A percentile compares a stretch with the other conserved stretches of the same genome.
These are phyloP conservation scores for Chamaenerion angustifolium DNA, from an alignment of 345 rosid genomes.

Conservation along the genomic window DNA sequence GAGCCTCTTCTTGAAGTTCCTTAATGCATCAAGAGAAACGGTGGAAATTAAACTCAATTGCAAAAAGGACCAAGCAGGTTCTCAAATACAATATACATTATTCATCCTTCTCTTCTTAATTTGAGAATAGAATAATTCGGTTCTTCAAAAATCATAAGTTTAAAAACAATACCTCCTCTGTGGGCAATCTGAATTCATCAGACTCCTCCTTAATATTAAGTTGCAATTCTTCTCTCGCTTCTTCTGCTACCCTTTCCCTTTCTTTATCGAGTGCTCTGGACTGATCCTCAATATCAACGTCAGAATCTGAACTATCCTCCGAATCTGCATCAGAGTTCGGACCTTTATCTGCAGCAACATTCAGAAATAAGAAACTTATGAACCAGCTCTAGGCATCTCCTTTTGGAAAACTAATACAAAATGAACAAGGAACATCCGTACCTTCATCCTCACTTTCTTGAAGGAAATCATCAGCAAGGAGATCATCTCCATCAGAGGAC, in stretches of 20 bases:
- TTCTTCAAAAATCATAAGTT: not conserved
- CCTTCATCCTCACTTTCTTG: constrained; percentile 43
- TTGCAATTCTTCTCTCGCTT: constrained; percentile 42
- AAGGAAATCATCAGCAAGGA: constrained; percentile 46
- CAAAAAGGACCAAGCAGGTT: constrained; percentile 1
- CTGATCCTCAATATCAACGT: constrained; percentile 40
- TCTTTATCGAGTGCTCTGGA: constrained; percentile 39
- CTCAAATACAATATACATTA: too few species aligned
- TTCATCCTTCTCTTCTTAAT: too few species aligned
- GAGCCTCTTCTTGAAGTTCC: constrained; percentile 80
- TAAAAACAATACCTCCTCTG: constrained; percentile 41
- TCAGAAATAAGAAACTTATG: constrained; percentile 1
- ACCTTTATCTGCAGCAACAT: constrained; percentile 21
- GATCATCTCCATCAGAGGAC: constrained; percentile 42
- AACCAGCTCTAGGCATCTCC: not conserved
- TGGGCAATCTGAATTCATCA: constrained; percentile 75
- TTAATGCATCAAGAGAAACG: constrained; percentile 13
- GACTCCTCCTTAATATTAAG: constrained; percentile 45
- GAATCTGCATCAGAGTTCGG: constrained; percentile 17
- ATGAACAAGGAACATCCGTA: constrained; percentile 1
- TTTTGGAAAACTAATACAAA: not conserved
- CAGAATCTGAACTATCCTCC: constrained; percentile 38
- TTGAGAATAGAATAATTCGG: too few species aligned
- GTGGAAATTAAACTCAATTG: constrained; percentile 1
- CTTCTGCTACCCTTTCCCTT: constrained; percentile 27